Percentiles rank a stretch among this genome's conserved stretches.
phyloP scores from a whole-genome alignment of 169 alveolate genomes.

The Cystoisospora suis region DNA sequence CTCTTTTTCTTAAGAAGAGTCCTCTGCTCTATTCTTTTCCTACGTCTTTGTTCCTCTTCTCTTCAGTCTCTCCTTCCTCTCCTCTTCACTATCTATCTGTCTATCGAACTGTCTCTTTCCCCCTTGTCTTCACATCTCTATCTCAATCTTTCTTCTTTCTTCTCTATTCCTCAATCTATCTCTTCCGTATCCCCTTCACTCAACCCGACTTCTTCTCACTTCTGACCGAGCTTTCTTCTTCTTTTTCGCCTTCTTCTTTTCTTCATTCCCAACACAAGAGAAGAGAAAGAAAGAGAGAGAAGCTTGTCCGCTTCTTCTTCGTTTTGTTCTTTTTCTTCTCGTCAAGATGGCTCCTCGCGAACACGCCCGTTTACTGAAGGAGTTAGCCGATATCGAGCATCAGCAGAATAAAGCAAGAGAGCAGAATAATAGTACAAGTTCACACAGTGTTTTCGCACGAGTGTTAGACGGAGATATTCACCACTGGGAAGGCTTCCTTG shows the following conservation, averaged over 20 bases:
- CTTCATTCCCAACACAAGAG: background rate
- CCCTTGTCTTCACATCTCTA: background rate
- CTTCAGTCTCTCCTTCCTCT: background rate
- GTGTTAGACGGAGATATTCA: slow-evolving; percentile 14
- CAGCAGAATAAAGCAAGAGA: background rate
- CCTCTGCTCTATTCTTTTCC: background rate
- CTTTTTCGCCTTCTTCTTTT: background rate
- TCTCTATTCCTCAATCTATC: background rate
- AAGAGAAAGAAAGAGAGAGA: too few relatives aligned
- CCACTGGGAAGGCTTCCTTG: slow-evolving; percentile 12
- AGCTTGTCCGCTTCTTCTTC: too few relatives aligned
- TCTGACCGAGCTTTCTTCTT: background rate
- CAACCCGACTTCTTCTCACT: background rate
- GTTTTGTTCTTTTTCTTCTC: background rate
- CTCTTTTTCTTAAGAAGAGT: background rate
- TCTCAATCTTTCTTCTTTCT: background rate
- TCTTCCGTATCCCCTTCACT: background rate
- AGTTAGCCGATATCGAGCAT: slow-evolving; percentile 24
- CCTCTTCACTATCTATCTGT: background rate
- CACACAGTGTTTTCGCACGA: background rate
- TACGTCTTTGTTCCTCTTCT: background rate
- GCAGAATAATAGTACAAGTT: background rate
- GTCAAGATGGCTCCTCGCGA: background rate
- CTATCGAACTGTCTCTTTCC: background rate
- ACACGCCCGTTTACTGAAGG: slow-evolving; percentile 13